Evolutionary conservation across 257 asterid species (phyloP).

Genomic region (Jacaranda mimosifolia): DNA sequence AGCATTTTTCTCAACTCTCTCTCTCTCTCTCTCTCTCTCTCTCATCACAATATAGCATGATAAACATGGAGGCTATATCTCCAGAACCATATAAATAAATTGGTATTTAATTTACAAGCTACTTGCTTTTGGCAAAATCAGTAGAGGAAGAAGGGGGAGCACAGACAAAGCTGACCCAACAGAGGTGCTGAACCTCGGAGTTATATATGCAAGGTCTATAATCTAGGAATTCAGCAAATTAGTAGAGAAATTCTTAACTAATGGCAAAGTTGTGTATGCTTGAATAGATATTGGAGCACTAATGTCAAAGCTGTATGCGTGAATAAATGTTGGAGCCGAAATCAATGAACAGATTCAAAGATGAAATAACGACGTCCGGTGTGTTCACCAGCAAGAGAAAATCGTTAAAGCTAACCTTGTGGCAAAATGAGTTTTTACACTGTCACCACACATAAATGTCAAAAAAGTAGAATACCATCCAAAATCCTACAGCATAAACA

Average conservation of each 20-base stretch:
- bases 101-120: neutral
- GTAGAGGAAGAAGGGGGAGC: neutral
- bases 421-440: neutral
- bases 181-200: neutral
- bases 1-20: neutral
- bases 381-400: neutral
- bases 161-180: neutral
- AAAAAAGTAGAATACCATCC: neutral
- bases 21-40: neutral
- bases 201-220: too few relatives aligned
- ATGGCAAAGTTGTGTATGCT: too few relatives aligned
- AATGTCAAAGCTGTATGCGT: neutral
- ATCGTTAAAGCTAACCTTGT: neutral
- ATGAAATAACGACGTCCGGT: neutral
- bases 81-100: neutral
- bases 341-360: neutral
- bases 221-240: too few relatives aligned
- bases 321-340: neutral
- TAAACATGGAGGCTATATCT: neutral
- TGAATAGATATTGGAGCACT: neutral
- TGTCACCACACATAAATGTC: neutral
- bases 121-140: neutral
- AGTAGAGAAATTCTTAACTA: too few relatives aligned
- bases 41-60: neutral
- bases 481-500: neutral